Base-by-base conservation (phyloP, 768 basidiomycete species). In the Lentinula raphanica region DNA sequence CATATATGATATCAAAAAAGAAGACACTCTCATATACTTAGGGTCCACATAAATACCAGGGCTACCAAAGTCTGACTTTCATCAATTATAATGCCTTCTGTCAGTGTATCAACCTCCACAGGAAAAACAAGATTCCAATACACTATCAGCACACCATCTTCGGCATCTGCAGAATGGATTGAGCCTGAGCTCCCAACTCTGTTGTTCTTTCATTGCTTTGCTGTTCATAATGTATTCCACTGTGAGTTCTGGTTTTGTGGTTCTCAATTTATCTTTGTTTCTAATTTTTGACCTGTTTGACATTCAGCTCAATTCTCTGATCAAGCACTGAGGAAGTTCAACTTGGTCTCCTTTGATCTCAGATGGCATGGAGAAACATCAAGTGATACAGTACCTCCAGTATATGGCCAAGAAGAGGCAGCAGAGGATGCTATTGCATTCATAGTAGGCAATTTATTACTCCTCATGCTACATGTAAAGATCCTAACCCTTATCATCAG, bases 161-260 rank as follows among this genome's bases (percentile, higher is more conserved):
- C 25, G 5, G 36, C 29, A 17, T 13, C 36, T n/a, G 31, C 56
- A 28, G 19, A 46, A 12, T 13, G n/a, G 3, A 48, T 57, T 31
- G 44, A 48, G 5, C 28, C 25, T 11, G 25, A 23, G n/a, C 45
- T 57, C 9, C 56, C 56, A 2, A 21, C 27, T 35, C n/a, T 57
- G 11, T 17, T 57, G 15, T 57, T 57, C 44, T 45, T 57, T 23
- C 56, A 57, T 57, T 35, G 31, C 15, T 7, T 57, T 1, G 45
- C 56, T 3, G 35, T 68, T 17, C 65, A 48, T 35, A 68, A 60
- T 64, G 13, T 49, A 9, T 57, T 57, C 19, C 56, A 57, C 25
- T 48, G 56, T 49, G 12, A 17, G 56, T 49, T 8, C 13, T 23
- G 8, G 4, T 21, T 17, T 7, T 11, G 5, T 19, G 3, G 23